phyloP scores from a whole-genome alignment of 2,329 filamentous ascomycete species.

The Fusarium globosum region DNA sequence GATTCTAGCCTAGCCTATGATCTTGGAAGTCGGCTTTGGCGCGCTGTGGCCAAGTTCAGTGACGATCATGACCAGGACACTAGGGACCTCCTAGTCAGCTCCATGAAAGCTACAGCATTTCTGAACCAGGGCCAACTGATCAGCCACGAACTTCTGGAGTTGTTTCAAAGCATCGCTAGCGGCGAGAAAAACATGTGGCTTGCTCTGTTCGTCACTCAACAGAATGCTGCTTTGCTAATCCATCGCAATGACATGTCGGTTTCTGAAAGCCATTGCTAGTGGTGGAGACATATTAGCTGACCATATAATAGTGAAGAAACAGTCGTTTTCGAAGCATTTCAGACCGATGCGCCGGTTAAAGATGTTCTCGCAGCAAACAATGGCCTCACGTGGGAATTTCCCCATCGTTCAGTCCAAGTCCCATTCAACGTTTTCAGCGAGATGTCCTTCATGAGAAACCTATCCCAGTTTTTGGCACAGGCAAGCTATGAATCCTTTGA shows the following conservation, averaged over 20 bases:
- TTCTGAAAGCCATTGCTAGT: accelerated
- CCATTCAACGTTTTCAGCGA: constrained; percentile 47
- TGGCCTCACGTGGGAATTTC: constrained; percentile 70
- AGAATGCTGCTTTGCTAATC: constrained; percentile 50
- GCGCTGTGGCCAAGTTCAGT: constrained; percentile 4
- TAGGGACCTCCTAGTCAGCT: constrained; percentile 2
- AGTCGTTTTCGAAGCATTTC: constrained; percentile 66
- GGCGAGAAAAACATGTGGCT: constrained; percentile 15
- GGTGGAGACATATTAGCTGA: background rate
- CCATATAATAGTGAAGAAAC: constrained; percentile 5
- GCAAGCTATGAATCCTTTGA: constrained; percentile 65
- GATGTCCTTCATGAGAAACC: constrained; percentile 56
- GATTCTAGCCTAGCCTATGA: background rate
- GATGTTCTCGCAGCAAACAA: constrained; percentile 62
- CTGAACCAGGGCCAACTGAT: constrained; percentile 6
- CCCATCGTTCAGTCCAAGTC: constrained; percentile 62
- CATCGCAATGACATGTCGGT: constrained; percentile 31
- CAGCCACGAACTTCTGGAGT: background rate
- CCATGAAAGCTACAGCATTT: background rate
- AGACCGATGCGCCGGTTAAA: constrained; percentile 64
- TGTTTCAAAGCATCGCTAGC: background rate
- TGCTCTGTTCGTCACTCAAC: constrained; percentile 35
- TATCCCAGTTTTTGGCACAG: constrained; percentile 66
- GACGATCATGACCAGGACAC: background rate
- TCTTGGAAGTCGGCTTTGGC: constrained; percentile 19